Evolutionary conservation across 108 stramenopile genomes (phyloP).

Genomic region (Bacterosira constricta): DNA sequence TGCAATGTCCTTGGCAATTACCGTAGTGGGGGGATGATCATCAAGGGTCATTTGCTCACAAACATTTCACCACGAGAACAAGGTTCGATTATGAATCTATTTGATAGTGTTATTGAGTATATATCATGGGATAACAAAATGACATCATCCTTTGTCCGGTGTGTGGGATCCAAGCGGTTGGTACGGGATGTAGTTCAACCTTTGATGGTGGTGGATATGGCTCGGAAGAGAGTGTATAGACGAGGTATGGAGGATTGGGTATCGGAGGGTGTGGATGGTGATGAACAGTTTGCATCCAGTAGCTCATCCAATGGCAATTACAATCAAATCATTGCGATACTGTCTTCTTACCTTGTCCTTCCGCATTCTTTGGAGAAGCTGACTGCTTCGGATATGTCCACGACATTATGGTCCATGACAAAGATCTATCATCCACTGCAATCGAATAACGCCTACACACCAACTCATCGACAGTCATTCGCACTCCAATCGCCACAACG

Average conservation of each 20-base stretch:
- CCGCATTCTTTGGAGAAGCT: conserved; percentile 31
- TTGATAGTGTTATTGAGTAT: conserved; percentile 6
- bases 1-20: conserved; percentile 1
- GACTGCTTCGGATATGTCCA: conserved; percentile 32
- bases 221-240: neutral
- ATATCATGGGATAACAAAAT: conserved; percentile 18
- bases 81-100: neutral
- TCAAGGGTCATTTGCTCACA: neutral
- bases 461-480: neutral
- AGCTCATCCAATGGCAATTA: too few species aligned
- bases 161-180: conserved; percentile 21
- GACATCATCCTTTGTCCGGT: conserved; percentile 25
- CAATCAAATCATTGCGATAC: conserved; percentile 13
- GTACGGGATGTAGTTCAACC: conserved; percentile 27
- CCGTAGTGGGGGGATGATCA: neutral
- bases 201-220: neutral
- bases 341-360: conserved; percentile 21
- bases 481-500: conserved; percentile 14
- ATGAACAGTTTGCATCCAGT: neutral
- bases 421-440: conserved; percentile 14
- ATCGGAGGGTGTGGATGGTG: too few species aligned
- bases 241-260: too few species aligned
- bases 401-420: conserved; percentile 27
- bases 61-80: neutral
- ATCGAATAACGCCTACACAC: neutral